These are phyloP conservation scores for Begonia fuchsioides DNA, from an alignment of 306 rosid species.

Conservation along the genomic window DNA sequence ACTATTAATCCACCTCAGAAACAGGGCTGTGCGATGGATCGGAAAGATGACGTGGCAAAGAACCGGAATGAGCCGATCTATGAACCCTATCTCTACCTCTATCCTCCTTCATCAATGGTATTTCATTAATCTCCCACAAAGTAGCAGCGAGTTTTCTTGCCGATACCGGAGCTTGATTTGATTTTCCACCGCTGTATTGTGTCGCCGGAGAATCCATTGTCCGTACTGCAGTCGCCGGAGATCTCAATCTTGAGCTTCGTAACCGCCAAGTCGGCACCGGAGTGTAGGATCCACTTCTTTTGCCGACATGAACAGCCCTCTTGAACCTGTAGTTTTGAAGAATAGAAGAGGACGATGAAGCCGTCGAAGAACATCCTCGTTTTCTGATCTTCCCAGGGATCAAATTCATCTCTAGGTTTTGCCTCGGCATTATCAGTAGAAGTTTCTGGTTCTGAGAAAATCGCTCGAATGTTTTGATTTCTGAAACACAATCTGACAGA, in stretches of 20 bases:
- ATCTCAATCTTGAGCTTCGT: constrained; percentile 39
- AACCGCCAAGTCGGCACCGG: constrained; percentile 93
- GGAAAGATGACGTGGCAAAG: constrained; percentile 91
- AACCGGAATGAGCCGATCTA: constrained; percentile 67
- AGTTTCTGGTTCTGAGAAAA: constrained; percentile 3
- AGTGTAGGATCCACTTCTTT: constrained; percentile 75
- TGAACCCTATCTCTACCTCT: constrained; percentile 50
- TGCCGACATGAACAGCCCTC: constrained; percentile 70
- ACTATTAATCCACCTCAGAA: constrained; percentile 44
- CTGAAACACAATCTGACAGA: neutral
- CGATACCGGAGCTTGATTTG: constrained; percentile 55
- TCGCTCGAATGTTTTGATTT: constrained; percentile 5
- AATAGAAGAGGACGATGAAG: constrained; percentile 83
- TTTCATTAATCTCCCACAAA: constrained; percentile 98
- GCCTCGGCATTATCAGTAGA: constrained; percentile 50
- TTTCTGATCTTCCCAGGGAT: constrained; percentile 89
- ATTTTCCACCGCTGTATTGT: constrained; percentile 21
- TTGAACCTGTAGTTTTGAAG: constrained; percentile 80
- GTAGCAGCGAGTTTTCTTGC: constrained; percentile 98
- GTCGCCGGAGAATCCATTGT: constrained; percentile 46
- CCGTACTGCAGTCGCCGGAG: constrained; percentile 58
- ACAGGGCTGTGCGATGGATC: constrained; percentile 97
- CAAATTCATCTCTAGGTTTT: constrained; percentile 39
- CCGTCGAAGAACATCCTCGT: constrained; percentile 91
- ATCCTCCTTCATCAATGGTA: constrained; percentile 52